Percentiles rank a stretch among this genome's conserved stretches.
Conservation (phyloP, 2,329 filamentous ascomycete species). For the Ascochyta rabiei region DNA sequence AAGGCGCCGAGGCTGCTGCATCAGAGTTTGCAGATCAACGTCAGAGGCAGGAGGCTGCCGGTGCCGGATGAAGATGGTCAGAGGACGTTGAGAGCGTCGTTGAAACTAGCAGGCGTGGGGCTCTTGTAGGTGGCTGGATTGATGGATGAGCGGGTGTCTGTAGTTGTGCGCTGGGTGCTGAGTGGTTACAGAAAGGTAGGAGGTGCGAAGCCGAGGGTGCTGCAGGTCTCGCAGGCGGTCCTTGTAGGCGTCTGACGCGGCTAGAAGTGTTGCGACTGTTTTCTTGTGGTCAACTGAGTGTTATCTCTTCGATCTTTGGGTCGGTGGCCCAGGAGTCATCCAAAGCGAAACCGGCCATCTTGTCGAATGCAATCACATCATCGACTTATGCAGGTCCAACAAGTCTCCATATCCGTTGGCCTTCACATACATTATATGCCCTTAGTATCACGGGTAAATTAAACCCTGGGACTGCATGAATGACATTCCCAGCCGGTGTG, state of each 20-base stretch:
- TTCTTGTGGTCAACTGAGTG: neutral
- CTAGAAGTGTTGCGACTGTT: too few species aligned
- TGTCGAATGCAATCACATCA: neutral
- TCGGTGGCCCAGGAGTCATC: neutral
- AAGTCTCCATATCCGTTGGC: neutral
- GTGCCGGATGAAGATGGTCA: neutral
- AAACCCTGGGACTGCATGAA: neutral
- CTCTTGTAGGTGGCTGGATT: neutral
- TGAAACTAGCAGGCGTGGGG: neutral
- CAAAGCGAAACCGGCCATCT: neutral
- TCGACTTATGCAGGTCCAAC: neutral
- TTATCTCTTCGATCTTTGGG: neutral
- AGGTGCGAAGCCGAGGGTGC: too few species aligned
- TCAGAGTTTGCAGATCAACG: constrained; percentile 49
- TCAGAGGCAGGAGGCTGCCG: constrained; percentile 48
- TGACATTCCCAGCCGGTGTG: neutral
- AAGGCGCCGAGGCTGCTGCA: constrained; percentile 41
- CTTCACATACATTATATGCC: neutral
- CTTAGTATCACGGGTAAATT: neutral
- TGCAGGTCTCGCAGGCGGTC: too few species aligned
- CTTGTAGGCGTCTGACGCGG: too few species aligned
- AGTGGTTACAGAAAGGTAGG: too few species aligned
- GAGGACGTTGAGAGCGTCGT: constrained; percentile 1
- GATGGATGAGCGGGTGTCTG: too few species aligned
- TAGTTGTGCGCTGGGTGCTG: too few species aligned